Conservation (phyloP, 139 green algal genomes). For the Picochlorum sp. region DNA sequence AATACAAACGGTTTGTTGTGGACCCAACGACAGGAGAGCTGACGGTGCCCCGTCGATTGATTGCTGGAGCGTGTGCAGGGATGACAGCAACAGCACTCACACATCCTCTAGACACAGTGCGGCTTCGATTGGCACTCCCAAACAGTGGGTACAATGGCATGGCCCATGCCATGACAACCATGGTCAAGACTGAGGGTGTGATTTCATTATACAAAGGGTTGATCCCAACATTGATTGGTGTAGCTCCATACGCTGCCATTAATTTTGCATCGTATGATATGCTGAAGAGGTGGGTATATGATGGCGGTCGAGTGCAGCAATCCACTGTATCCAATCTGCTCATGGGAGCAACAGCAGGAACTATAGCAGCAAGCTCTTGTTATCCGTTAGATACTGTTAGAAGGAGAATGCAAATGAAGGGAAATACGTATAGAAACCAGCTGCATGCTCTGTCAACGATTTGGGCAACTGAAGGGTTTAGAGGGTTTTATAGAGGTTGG, state of each 20-base stretch:
- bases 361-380: slow-evolving; percentile 65
- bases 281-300: slow-evolving; percentile 64
- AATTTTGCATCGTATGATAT: slow-evolving; percentile 94
- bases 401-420: slow-evolving; percentile 84
- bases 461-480: slow-evolving; percentile 58
- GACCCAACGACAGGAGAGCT: slow-evolving; percentile 46
- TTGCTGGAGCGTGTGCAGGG: slow-evolving; percentile 75
- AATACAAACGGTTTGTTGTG: slow-evolving; percentile 45
- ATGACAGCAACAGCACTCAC: slow-evolving; percentile 93
- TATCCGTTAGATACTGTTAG: slow-evolving; percentile 89
- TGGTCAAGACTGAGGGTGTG: slow-evolving; percentile 60
- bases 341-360: slow-evolving; percentile 62
- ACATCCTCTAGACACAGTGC: slow-evolving; percentile 86
- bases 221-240: slow-evolving; percentile 81
- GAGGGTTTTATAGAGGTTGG: slow-evolving; percentile 87
- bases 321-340: slow-evolving; percentile 57
- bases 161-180: slow-evolving; percentile 42
- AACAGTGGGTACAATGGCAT: slow-evolving; percentile 63
- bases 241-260: slow-evolving; percentile 92
- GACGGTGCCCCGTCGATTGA: slow-evolving; percentile 51
- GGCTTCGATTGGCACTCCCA: slow-evolving; percentile 80
- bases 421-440: slow-evolving; percentile 61
- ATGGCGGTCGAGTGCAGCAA: slow-evolving; percentile 27
- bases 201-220: slow-evolving; percentile 80
- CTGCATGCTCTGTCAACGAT: slow-evolving; percentile 29